phyloP scores from a whole-genome alignment of 352 stramenopile species.

The Salisapilia sapeloensis region DNA sequence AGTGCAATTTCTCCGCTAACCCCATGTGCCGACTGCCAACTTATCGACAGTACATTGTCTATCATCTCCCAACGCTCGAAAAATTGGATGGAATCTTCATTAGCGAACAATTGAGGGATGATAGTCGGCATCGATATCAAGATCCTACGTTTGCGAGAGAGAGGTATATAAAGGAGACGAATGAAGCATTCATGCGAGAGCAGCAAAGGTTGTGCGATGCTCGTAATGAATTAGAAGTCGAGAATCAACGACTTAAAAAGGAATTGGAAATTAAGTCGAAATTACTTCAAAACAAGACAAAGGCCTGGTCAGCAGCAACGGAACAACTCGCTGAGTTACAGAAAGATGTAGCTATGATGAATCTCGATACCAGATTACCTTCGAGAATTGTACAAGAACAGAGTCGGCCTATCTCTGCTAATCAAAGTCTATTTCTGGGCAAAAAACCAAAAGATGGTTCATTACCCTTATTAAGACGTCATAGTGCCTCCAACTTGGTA shows the following conservation, averaged over 20 bases:
- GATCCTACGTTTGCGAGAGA: slow-evolving; percentile 39
- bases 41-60: slow-evolving; percentile 59
- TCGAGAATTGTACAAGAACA: no score
- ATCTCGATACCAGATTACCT: no score
- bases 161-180: slow-evolving; percentile 20
- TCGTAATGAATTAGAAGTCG: slow-evolving; percentile 40
- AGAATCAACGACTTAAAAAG: slow-evolving; percentile 52
- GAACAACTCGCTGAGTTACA: slow-evolving; percentile 61
- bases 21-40: slow-evolving; percentile 58
- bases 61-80: slow-evolving; percentile 39
- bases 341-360: slow-evolving; percentile 70
- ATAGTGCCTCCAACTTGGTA: no score
- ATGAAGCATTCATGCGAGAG: slow-evolving; percentile 20
- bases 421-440: no score
- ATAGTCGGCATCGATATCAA: slow-evolving; percentile 43
- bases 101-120: slow-evolving; percentile 22
- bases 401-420: no score
- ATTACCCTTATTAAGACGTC: no score
- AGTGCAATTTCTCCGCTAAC: slow-evolving; percentile 39
- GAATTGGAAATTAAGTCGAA: slow-evolving; percentile 72
- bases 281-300: slow-evolving; percentile 68
- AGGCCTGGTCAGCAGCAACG: slow-evolving; percentile 61
- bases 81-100: slow-evolving; percentile 34
- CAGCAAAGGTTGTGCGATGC: slow-evolving; percentile 35
- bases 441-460: no score